phyloP scores from a whole-genome alignment of 1,284 basidiomycete genomes.

The Cryptococcus sp. region DNA sequence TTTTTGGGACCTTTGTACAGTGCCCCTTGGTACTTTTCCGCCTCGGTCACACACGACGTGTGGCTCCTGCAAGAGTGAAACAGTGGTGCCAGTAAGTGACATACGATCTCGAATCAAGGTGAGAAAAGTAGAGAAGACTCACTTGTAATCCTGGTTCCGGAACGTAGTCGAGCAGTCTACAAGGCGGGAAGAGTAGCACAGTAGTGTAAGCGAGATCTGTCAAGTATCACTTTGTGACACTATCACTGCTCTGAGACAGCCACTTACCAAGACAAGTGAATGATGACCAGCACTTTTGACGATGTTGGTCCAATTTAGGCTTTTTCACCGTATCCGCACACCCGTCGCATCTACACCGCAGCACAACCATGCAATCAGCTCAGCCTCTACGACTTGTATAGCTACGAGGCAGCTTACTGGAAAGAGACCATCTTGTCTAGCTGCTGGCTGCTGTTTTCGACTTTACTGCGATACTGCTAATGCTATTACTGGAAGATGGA shows the following conservation, averaged over 20 bases:
- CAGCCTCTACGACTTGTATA: background rate
- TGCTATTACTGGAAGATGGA: no score
- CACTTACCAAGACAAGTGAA: constrained; percentile 71
- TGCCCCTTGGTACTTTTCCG: constrained; percentile 85
- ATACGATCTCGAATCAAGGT: no score
- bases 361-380: background rate
- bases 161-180: constrained; percentile 82
- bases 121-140: constrained; percentile 15
- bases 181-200: no score
- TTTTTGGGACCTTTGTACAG: constrained; percentile 77
- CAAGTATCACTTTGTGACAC: no score
- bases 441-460: no score
- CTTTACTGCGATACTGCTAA: no score
- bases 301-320: constrained; percentile 66
- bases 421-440: constrained; percentile 62
- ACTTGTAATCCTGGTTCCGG: constrained; percentile 70
- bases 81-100: no score
- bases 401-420: constrained; percentile 54
- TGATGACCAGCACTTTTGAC: constrained; percentile 56
- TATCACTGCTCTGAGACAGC: no score
- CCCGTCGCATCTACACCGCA: constrained; percentile 60
- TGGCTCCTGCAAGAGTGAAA: constrained; percentile 55
- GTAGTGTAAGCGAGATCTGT: background rate
- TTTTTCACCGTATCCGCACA: constrained; percentile 87
- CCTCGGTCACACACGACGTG: constrained; percentile 81